phyloP scores from a whole-genome alignment of 2,329 filamentous ascomycete genomes.

The Monosporascus sp. region DNA sequence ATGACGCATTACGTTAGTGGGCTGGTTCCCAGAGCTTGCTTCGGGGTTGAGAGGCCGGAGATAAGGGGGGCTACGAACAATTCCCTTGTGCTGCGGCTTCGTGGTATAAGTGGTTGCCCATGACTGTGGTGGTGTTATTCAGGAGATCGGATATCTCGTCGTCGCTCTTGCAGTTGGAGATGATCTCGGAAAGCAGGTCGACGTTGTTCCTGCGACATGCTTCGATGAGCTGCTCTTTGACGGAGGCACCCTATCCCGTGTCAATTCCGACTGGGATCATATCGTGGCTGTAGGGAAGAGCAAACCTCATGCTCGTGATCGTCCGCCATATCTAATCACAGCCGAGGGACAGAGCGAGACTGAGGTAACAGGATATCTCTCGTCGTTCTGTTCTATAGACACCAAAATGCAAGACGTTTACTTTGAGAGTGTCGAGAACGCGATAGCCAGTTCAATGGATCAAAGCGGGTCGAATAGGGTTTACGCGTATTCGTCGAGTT shows the following conservation, averaged over 20 bases:
- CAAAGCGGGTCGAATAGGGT: not conserved
- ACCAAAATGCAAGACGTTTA: no score
- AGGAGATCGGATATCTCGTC: conserved; percentile 69
- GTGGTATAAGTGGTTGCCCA: conserved; percentile 87
- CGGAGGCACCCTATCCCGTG: conserved; percentile 67
- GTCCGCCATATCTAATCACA: conserved; percentile 21
- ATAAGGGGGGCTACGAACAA: conserved; percentile 51
- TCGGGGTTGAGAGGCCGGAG: not conserved
- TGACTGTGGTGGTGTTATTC: conserved; percentile 77
- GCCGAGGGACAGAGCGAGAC: conserved; percentile 8
- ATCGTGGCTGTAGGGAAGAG: not conserved
- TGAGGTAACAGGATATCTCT: not conserved
- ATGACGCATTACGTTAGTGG: conserved; percentile 3
- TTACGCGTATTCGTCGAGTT: not conserved
- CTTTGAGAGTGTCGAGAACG: not conserved
- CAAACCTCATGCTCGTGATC: conserved; percentile 28
- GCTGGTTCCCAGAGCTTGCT: no score
- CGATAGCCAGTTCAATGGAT: not conserved
- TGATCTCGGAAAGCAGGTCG: conserved; percentile 72
- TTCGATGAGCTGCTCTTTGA: conserved; percentile 81
- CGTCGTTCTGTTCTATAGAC: no score
- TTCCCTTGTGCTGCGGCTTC: conserved; percentile 81
- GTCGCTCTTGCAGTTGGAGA: conserved; percentile 56
- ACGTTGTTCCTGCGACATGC: conserved; percentile 91
- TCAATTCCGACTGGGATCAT: not conserved